Percentiles rank a stretch among this genome's conserved stretches.
Evolutionary conservation across 2,329 filamentous ascomycete genomes (phyloP).

Genomic region (Talaromyces sp.): DNA sequence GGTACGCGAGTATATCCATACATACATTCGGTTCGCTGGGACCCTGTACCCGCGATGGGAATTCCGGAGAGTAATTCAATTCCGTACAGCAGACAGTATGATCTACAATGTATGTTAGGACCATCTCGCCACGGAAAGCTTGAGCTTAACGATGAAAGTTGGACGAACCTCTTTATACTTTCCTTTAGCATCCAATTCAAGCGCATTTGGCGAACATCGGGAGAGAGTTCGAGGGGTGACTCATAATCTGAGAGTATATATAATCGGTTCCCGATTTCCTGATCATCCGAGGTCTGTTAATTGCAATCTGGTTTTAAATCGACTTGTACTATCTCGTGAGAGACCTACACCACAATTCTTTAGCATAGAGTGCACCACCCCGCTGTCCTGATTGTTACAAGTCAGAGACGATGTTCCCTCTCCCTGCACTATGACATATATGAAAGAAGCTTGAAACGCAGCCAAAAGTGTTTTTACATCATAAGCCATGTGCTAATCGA

Average conservation of each 20-base stretch:
- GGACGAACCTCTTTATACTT: constrained; percentile 3
- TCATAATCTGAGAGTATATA: neutral
- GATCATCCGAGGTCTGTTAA: neutral
- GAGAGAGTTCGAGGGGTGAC: neutral
- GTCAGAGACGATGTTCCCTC: neutral
- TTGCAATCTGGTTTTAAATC: neutral
- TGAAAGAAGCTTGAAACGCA: constrained; percentile 2
- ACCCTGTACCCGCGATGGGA: neutral
- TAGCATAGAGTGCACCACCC: neutral
- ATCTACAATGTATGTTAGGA: neutral
- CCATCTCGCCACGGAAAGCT: no score
- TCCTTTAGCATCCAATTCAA: constrained; percentile 7
- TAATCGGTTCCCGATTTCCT: neutral
- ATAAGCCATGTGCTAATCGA: constrained; percentile 2
- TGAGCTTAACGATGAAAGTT: neutral
- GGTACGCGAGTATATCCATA: neutral
- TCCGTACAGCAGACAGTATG: constrained; percentile 5
- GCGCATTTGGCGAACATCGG: neutral
- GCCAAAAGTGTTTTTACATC: constrained; percentile 3
- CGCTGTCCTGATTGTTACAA: neutral
- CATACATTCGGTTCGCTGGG: neutral
- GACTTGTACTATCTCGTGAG: neutral
- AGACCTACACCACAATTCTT: neutral
- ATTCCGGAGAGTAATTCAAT: neutral
- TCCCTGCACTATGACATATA: constrained; percentile 2